Percentiles rank a stretch among this genome's conserved stretches.
Evolutionary conservation across 371 early-diverging fungal species (phyloP).

Genomic region (Zychaea mexicana): DNA sequence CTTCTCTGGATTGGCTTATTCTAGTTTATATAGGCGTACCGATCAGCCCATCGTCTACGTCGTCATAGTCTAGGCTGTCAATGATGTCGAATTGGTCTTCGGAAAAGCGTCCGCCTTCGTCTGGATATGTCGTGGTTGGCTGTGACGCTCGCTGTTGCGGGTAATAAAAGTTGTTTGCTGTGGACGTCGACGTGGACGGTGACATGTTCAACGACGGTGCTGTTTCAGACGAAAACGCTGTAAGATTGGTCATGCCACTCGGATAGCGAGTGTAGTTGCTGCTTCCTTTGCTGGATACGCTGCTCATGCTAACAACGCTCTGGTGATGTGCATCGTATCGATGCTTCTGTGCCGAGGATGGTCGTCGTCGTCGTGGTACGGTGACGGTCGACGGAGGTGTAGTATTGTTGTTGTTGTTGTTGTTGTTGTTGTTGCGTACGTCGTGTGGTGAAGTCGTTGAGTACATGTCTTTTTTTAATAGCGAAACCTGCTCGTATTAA

Average conservation of each 20-base stretch:
- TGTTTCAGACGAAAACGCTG: slow-evolving; percentile 14
- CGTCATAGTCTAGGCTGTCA: slow-evolving; percentile 44
- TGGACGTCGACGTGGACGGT: slow-evolving; percentile 6
- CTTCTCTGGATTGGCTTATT: too few relatives aligned
- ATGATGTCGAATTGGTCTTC: slow-evolving; percentile 41
- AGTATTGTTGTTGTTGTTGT: not conserved
- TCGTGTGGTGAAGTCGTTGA: not conserved
- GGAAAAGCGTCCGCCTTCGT: not conserved
- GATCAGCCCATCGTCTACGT: slow-evolving; percentile 41
- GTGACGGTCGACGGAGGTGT: not conserved
- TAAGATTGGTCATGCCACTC: slow-evolving; percentile 16
- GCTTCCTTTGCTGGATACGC: slow-evolving; percentile 19
- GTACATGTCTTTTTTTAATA: not conserved
- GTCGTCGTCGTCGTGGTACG: not conserved
- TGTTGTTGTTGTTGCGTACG: not conserved
- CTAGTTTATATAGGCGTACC: too few relatives aligned
- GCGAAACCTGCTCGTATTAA: too few relatives aligned
- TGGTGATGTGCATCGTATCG: slow-evolving; percentile 3
- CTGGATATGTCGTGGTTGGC: slow-evolving; percentile 1
- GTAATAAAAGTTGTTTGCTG: too few relatives aligned
- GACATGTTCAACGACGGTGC: slow-evolving; percentile 2
- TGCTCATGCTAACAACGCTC: slow-evolving; percentile 17
- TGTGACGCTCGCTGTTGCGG: not conserved
- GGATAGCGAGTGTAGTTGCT: slow-evolving; percentile 18
- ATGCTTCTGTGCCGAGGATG: not conserved